Conservation (phyloP, 2,329 filamentous ascomycete species). For the Calonectria multiphialidica region DNA sequence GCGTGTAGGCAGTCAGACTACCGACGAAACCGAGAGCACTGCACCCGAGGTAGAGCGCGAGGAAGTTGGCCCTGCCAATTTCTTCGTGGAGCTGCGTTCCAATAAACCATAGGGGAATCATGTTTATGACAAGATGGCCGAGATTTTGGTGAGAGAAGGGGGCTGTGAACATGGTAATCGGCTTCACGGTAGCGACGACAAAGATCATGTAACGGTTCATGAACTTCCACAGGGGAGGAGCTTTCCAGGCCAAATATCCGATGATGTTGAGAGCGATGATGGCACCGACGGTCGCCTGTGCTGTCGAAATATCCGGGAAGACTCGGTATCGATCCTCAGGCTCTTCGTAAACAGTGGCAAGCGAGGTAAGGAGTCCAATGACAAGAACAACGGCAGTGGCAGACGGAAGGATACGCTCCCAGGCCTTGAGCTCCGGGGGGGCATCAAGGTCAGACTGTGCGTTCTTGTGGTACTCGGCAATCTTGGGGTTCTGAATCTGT, state of each 20-base stretch:
- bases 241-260: slow-evolving; percentile 70
- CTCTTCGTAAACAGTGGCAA: slow-evolving; percentile 65
- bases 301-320: slow-evolving; percentile 71
- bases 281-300: slow-evolving; percentile 72
- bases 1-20: slow-evolving; percentile 65
- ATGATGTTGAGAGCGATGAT: slow-evolving; percentile 71
- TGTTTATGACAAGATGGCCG: slow-evolving; percentile 73
- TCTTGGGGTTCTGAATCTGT: slow-evolving; percentile 52
- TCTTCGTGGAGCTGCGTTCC: slow-evolving; percentile 78
- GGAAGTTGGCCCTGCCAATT: slow-evolving; percentile 75
- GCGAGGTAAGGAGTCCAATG: slow-evolving; percentile 55
- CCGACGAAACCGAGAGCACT: slow-evolving; percentile 70
- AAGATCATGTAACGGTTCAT: slow-evolving; percentile 78
- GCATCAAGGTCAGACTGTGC: slow-evolving; percentile 64
- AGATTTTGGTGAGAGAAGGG: slow-evolving; percentile 77
- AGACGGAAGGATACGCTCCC: slow-evolving; percentile 68
- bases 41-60: slow-evolving; percentile 73
- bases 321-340: slow-evolving; percentile 65
- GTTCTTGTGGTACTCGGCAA: slow-evolving; percentile 55
- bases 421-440: slow-evolving; percentile 62
- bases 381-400: slow-evolving; percentile 61
- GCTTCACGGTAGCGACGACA: slow-evolving; percentile 73
- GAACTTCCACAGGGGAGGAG: slow-evolving; percentile 73
- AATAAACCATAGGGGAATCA: slow-evolving; percentile 74
- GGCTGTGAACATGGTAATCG: slow-evolving; percentile 71